These are phyloP conservation scores for Penicillium sumatraense DNA, from an alignment of 2,329 filamentous ascomycete species.

Conservation along the genomic window DNA sequence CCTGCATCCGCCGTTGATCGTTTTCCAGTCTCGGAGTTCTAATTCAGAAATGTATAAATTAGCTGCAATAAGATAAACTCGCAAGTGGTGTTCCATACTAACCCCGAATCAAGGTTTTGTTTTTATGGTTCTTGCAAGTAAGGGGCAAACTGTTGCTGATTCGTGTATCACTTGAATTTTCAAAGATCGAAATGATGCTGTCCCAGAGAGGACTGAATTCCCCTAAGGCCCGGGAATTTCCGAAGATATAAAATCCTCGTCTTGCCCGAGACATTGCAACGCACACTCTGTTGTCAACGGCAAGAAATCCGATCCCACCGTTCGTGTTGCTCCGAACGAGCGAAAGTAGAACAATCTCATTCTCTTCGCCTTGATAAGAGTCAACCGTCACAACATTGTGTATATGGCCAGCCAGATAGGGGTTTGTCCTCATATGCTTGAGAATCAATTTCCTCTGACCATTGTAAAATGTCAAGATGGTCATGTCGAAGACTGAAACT, in stretches of 20 bases:
- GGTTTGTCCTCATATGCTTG: conserved; percentile 46
- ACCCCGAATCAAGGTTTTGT: conserved; percentile 56
- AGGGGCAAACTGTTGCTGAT: conserved; percentile 63
- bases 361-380: conserved; percentile 90
- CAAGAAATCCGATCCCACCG: conserved; percentile 72
- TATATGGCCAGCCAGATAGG: conserved; percentile 49
- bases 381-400: conserved; percentile 79
- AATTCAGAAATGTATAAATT: conserved; percentile 27
- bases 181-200: conserved; percentile 53
- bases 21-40: conserved; percentile 48
- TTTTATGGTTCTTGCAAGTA: conserved; percentile 64
- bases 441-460: conserved; percentile 74
- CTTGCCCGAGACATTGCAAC: conserved; percentile 72
- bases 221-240: conserved; percentile 65
- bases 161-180: conserved; percentile 32
- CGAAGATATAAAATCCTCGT: conserved; percentile 82
- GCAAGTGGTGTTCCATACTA: conserved; percentile 6
- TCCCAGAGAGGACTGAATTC: conserved; percentile 56
- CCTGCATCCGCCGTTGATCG: conserved; percentile 59
- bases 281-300: conserved; percentile 65
- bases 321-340: conserved; percentile 71
- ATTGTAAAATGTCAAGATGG: conserved; percentile 85
- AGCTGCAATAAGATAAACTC: not conserved
- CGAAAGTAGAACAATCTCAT: conserved; percentile 79
- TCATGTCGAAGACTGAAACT: conserved; percentile 65